These are phyloP conservation scores for Leptographium flavum DNA, from an alignment of 2,329 filamentous ascomycete species.

Conservation along the genomic window DNA sequence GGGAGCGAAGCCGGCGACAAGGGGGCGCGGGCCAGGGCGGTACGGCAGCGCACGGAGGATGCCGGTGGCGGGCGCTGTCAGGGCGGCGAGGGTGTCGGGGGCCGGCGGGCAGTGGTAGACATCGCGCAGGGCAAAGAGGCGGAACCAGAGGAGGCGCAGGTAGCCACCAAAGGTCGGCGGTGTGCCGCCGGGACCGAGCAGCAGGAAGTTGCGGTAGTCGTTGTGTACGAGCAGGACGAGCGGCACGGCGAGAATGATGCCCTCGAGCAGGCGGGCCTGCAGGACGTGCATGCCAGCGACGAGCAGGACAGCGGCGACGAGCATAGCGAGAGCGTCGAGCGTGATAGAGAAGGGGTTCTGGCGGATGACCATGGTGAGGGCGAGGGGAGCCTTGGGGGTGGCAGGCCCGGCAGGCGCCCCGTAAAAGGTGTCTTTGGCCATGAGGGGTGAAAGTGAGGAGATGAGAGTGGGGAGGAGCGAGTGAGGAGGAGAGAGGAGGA, in stretches of 20 bases:
- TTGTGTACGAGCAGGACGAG: conserved; percentile 40
- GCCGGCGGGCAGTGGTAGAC: conserved; percentile 45
- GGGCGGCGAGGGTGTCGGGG: conserved; percentile 32
- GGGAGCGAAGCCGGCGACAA: conserved; percentile 62
- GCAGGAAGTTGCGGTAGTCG: conserved; percentile 64
- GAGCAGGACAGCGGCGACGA: conserved; percentile 28
- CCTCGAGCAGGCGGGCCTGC: conserved; percentile 30
- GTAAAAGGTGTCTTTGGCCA: not conserved
- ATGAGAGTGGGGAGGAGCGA: not conserved
- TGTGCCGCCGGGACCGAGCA: conserved; percentile 67
- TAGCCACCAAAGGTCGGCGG: conserved; percentile 62
- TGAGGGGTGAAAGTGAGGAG: not conserved
- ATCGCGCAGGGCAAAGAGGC: conserved; percentile 56
- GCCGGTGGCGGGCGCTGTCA: conserved; percentile 42
- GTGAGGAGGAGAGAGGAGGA: not conserved
- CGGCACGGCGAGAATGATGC: conserved; percentile 35
- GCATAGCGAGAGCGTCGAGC: conserved; percentile 34
- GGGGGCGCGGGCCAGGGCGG: conserved; percentile 49
- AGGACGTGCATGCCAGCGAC: conserved; percentile 38
- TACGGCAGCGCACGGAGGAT: conserved; percentile 46
- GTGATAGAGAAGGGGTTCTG: conserved; percentile 39
- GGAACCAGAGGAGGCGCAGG: conserved; percentile 58
- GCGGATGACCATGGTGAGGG: conserved; percentile 28
- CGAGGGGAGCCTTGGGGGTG: conserved; percentile 9
- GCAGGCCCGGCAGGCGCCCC: too few relatives aligned